A percentile compares a stretch with the other conserved stretches of the same genome.
Conservation (phyloP, 495 filamentous ascomycete genomes). For the Aspergillus sparsus region DNA sequence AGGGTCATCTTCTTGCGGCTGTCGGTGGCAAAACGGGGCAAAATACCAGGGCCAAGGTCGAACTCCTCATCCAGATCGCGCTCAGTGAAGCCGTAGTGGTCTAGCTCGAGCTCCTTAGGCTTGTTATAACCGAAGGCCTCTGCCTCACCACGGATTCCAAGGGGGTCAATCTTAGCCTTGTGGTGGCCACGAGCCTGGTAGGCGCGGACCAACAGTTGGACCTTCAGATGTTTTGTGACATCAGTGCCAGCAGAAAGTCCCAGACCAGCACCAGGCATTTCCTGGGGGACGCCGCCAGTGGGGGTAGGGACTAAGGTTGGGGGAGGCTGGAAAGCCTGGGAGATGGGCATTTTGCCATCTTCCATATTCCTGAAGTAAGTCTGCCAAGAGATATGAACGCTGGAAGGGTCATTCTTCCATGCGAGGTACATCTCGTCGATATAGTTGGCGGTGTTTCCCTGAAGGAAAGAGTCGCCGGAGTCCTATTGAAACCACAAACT, state of each 20-base stretch:
- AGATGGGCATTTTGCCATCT: constrained; percentile 93
- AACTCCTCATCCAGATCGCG: constrained; percentile 93
- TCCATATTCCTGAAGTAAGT: constrained; percentile 99
- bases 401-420: constrained; percentile 91
- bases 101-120: constrained; percentile 89
- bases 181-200: constrained; percentile 98
- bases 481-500: constrained; percentile 49
- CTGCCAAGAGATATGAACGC: constrained; percentile 98
- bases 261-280: constrained; percentile 69
- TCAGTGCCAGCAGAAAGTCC: constrained; percentile 71
- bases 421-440: constrained; percentile 99
- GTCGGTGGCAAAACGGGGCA: constrained; percentile 88
- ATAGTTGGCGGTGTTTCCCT: constrained; percentile 95
- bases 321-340: constrained; percentile 93
- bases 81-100: constrained; percentile 92
- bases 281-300: constrained; percentile 73
- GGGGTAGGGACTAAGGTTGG: constrained; percentile 84
- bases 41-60: constrained; percentile 87
- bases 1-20: constrained; percentile 93
- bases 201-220: constrained; percentile 91
- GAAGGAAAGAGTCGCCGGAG: constrained; percentile 90
- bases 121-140: constrained; percentile 84
- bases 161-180: constrained; percentile 95
- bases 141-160: constrained; percentile 85
- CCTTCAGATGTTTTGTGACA: constrained; percentile 95